These are phyloP conservation scores for Rhipidocladum racemiflorum DNA, from an alignment of 176 grass and related monocot genomes.

Conservation along the genomic window DNA sequence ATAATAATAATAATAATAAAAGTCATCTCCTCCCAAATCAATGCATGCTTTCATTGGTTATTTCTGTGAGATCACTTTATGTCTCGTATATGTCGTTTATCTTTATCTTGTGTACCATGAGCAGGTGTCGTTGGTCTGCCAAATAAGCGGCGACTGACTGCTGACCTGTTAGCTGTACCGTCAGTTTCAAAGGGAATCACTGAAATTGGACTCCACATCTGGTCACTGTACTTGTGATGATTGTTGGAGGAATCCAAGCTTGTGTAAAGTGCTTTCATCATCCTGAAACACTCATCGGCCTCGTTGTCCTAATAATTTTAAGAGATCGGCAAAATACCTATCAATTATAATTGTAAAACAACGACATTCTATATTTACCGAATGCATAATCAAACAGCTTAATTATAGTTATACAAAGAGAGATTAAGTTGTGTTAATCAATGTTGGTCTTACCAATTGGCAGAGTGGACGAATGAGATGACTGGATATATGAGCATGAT, in stretches of 20 bases:
- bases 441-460: not conserved
- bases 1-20: not conserved
- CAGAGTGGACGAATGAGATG: not conserved
- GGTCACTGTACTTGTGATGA: not conserved
- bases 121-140: not conserved
- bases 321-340: not conserved
- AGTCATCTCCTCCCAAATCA: not conserved
- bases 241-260: not conserved
- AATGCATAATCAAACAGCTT: not conserved
- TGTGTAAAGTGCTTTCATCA: constrained; percentile 29
- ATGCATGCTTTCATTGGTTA: not conserved
- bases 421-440: not conserved
- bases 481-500: not conserved
- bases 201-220: constrained; percentile 16
- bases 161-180: not conserved
- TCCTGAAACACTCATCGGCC: constrained; percentile 21
- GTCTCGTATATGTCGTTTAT: not conserved
- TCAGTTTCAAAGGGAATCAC: not conserved
- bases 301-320: not conserved
- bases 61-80: constrained; percentile 18
- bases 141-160: constrained; percentile 19
- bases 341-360: not conserved
- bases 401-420: too few relatives aligned
- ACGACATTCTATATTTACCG: not conserved
- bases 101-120: not conserved